phyloP scores from a whole-genome alignment of 2,329 filamentous ascomycete species.

The Dendryphion nanum region DNA sequence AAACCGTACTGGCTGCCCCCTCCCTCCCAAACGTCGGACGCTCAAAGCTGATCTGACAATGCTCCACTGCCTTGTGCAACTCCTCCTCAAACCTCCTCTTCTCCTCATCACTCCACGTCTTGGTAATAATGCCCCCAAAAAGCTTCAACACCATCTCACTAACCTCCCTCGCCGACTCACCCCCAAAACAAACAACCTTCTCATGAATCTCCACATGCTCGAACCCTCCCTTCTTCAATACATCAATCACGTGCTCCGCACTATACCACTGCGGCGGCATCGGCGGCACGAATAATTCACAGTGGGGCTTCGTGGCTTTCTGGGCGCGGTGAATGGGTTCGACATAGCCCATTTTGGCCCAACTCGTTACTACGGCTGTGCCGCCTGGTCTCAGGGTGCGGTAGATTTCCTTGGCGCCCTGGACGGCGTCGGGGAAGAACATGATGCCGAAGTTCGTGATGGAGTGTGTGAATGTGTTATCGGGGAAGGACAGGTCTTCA shows the following conservation, averaged over 20 bases:
- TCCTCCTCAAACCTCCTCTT: neutral
- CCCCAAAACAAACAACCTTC: neutral
- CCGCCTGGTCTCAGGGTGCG: slow-evolving; percentile 30
- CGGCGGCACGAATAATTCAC: too few relatives aligned
- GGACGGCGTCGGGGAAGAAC: slow-evolving; percentile 20
- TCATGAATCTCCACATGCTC: neutral
- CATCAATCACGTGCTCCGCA: neutral
- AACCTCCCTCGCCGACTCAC: neutral
- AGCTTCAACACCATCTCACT: neutral
- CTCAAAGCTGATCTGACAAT: too few relatives aligned
- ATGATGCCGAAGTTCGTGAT: slow-evolving; percentile 34
- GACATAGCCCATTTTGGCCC: neutral
- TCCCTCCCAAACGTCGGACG: neutral
- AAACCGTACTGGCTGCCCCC: neutral
- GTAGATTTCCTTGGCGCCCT: slow-evolving; percentile 25
- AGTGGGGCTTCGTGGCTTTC: too few relatives aligned
- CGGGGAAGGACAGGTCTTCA: slow-evolving; percentile 5
- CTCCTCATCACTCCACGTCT: neutral
- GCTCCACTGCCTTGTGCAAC: neutral
- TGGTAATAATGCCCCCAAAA: neutral
- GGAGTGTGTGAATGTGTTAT: slow-evolving; percentile 28
- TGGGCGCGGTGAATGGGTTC: neutral
- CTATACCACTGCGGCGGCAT: neutral
- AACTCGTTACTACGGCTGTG: slow-evolving; percentile 25
- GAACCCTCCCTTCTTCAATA: neutral